phyloP scores from a whole-genome alignment of 176 grass and related monocot species.

The Phoenix roebelenii region DNA sequence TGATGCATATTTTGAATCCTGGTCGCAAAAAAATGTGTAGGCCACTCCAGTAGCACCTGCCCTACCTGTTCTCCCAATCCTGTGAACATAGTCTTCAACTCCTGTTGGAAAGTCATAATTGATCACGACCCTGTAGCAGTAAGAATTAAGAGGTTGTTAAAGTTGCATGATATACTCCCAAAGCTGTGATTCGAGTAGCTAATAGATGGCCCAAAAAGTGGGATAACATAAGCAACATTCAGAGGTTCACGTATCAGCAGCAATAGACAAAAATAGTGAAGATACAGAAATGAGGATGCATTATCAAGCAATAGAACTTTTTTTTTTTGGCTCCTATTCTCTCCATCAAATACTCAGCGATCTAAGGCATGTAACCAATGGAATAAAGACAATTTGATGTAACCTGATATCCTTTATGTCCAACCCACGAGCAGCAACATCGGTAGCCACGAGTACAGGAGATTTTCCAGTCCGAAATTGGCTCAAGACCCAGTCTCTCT shows the following conservation, averaged over 20 bases:
- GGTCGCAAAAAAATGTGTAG: slow-evolving; percentile 86
- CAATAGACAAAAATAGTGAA: no score
- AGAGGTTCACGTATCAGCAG: no score
- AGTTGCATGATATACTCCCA: no score
- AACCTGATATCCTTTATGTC: slow-evolving; percentile 90
- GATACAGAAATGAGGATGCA: no score
- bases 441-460: slow-evolving; percentile 78
- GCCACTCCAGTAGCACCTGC: slow-evolving; percentile 73
- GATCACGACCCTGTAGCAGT: slow-evolving; percentile 39
- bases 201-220: no score
- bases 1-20: slow-evolving; percentile 70
- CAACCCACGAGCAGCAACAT: slow-evolving; percentile 86
- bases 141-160: no score
- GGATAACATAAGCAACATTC: no score
- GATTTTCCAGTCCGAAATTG: slow-evolving; percentile 67
- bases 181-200: no score
- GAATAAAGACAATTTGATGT: no score
- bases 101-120: slow-evolving; percentile 78
- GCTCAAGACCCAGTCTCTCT: slow-evolving; percentile 83
- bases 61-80: slow-evolving; percentile 94
- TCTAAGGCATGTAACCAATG: slow-evolving; percentile 3
- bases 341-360: slow-evolving; percentile 1
- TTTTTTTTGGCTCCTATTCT: slow-evolving; percentile 9
- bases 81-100: slow-evolving; percentile 91
- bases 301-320: slow-evolving; percentile 3